Conservation (phyloP, 345 rosid species). For the Eucalyptus globulus region DNA sequence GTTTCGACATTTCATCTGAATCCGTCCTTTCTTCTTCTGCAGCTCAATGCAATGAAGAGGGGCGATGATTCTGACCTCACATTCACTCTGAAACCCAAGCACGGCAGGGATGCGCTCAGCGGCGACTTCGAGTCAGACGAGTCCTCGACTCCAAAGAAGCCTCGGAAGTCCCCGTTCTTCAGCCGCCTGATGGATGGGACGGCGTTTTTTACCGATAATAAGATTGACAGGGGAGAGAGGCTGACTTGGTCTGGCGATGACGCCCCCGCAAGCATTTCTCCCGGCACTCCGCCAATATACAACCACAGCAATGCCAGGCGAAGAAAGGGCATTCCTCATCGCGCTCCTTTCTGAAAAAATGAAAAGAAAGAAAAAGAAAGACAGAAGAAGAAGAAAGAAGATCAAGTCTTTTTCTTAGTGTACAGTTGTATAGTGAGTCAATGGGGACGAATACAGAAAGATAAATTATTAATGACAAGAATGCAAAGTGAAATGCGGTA, state of each 20-base stretch:
- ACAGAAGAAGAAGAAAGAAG: background rate
- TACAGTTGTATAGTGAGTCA: background rate
- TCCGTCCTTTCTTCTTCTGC: background rate
- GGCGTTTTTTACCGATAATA: constrained; percentile 22
- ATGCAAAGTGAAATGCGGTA: background rate
- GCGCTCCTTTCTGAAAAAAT: constrained; percentile 1
- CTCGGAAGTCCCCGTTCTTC: constrained; percentile 40
- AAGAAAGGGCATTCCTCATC: constrained; percentile 39
- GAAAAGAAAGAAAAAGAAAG: background rate
- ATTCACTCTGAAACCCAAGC: constrained; percentile 40
- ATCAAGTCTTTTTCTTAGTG: background rate
- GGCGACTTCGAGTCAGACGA: constrained; percentile 65
- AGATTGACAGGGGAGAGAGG: constrained; percentile 14
- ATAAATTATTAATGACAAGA: background rate
- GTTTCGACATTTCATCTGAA: background rate
- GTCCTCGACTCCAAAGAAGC: constrained; percentile 65
- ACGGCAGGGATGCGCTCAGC: constrained; percentile 17
- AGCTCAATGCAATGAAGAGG: constrained; percentile 72
- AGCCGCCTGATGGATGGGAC: constrained; percentile 53
- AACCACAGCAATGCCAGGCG: constrained; percentile 32
- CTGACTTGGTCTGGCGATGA: constrained; percentile 17
- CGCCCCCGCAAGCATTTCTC: constrained; percentile 9
- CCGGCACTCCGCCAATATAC: constrained; percentile 24
- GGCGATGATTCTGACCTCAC: constrained; percentile 55
- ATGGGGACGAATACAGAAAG: background rate